Base-by-base conservation (phyloP, 148 eudicot genomes). In the Vaccinium corymbosum region DNA sequence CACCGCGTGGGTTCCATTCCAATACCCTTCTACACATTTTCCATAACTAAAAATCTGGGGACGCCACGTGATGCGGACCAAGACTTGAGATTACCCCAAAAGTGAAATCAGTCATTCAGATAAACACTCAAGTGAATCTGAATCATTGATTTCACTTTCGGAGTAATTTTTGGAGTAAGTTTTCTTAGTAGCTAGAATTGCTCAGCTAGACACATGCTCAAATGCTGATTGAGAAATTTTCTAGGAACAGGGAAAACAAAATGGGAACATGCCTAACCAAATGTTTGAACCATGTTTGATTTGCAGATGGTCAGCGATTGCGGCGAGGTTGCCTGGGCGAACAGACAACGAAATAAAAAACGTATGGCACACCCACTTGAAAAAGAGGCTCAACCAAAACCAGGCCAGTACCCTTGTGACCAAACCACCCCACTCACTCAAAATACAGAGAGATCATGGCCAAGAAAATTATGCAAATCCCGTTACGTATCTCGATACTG, bases 311-410 rank as follows among this genome's bases (percentile, higher is more conserved):
- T 93, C 98, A 32, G 89, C 90, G 0, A 94, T 94, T 55, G 98
- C 98, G 68, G 93, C 94, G 20, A 92, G 81, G 61, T 82, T 94
- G 48, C 94, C 98, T 0, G 98, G 98, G 9, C 81, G 98, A 13
- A 94, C 98, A 0, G 98, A 94, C 85, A 94, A 94, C 77, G 98
- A 94, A 53, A 94, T 94, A 22, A 94, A 94, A 74, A 94, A 94
- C 56, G 93, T 94, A 11, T 94, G 95, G 98, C 92, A 94, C 79
- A 93, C 98, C 42, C 93, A 93, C 79, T 86, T 93, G 52, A 94
- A 92, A 84, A 94, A 94, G 86, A 88, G 93, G 66, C 76, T 89
- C 17, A 72, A 78, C 12, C 64, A 70, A 50, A 56, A 48, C 38
- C 82, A 51, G 19, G 76, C 55, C 5, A 22, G 70, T 62, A 51